phyloP scores from a whole-genome alignment of 2,329 filamentous ascomycete genomes.

The Alternaria sp. region DNA sequence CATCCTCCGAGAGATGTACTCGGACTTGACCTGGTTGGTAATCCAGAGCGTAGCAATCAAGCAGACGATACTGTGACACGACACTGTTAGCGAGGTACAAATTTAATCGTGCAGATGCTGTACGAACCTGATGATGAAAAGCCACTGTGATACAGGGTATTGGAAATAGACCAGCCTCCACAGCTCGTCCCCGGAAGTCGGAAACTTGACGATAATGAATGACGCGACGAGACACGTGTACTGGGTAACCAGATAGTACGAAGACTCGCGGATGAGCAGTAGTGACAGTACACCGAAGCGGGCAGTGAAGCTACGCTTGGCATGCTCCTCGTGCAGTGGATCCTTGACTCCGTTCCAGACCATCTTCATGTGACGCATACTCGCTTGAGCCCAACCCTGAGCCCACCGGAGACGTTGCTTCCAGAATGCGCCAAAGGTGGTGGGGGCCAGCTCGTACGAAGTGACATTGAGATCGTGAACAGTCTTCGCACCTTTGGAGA shows the following conservation, averaged over 20 bases:
- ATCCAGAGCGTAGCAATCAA: conserved; percentile 58
- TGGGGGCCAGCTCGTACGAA: conserved; percentile 60
- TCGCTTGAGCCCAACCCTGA: conserved; percentile 61
- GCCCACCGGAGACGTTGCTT: conserved; percentile 62
- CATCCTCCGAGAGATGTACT: conserved; percentile 54
- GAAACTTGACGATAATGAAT: conserved; percentile 57
- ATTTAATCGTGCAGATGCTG: conserved; percentile 10
- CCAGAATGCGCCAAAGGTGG: conserved; percentile 56
- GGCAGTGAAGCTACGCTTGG: conserved; percentile 46
- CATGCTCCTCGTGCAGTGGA: conserved; percentile 33
- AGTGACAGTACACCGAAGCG: conserved; percentile 58
- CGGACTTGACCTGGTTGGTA: conserved; percentile 56
- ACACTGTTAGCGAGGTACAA: conserved; percentile 22
- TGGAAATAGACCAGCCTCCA: conserved; percentile 58
- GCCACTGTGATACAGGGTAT: conserved; percentile 59
- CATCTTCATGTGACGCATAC: conserved; percentile 53
- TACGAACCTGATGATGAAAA: conserved; percentile 55
- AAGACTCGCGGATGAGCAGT: conserved; percentile 56
- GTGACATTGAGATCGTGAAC: conserved; percentile 60
- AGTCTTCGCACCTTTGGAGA: conserved; percentile 54
- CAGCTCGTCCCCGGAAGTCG: conserved; percentile 48
- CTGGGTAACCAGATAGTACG: conserved; percentile 60
- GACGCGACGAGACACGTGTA: conserved; percentile 58
- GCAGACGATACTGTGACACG: conserved; percentile 49
- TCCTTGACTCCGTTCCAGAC: conserved; percentile 53